These are phyloP conservation scores for Marchantia polymorpha DNA, from an alignment of 225 moss, liverwort and hornwort species.

Conservation along the genomic window DNA sequence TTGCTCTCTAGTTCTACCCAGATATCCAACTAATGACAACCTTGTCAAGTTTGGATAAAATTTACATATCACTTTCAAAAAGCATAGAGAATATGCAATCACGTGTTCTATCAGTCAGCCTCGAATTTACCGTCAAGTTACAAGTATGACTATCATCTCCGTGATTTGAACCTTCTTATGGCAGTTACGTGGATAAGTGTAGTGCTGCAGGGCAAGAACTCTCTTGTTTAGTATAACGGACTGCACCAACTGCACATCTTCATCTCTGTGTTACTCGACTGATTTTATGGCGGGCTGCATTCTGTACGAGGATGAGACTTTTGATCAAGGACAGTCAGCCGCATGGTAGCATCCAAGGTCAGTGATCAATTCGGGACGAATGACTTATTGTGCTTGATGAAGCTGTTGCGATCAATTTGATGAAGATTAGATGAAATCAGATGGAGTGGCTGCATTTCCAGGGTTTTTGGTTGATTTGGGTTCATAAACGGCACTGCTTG, in stretches of 20 bases:
- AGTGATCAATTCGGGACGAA: background rate
- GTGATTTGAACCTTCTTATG: too few species aligned
- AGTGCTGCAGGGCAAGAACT: slow-evolving; percentile 65
- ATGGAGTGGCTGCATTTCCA: background rate
- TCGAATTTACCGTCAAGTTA: too few species aligned
- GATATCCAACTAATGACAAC: too few species aligned
- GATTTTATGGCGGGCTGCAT: too few species aligned
- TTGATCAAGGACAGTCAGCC: slow-evolving; percentile 77
- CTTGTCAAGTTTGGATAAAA: too few species aligned
- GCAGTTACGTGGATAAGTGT: background rate
- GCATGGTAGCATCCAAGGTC: slow-evolving; percentile 88
- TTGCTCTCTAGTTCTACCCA: too few species aligned
- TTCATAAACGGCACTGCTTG: background rate
- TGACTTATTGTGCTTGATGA: background rate
- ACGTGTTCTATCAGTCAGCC: too few species aligned
- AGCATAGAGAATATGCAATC: too few species aligned
- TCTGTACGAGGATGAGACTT: slow-evolving; percentile 84
- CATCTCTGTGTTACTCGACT: too few species aligned
- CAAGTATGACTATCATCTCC: too few species aligned
- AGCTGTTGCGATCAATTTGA: background rate
- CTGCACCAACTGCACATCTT: slow-evolving; percentile 94
- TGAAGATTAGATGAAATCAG: background rate
- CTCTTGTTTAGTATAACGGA: slow-evolving; percentile 69
- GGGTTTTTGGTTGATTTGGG: background rate
- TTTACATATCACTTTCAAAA: too few species aligned